phyloP scores from a whole-genome alignment of 805 yeast genomes.

The Cyberlindnera maclurae region DNA sequence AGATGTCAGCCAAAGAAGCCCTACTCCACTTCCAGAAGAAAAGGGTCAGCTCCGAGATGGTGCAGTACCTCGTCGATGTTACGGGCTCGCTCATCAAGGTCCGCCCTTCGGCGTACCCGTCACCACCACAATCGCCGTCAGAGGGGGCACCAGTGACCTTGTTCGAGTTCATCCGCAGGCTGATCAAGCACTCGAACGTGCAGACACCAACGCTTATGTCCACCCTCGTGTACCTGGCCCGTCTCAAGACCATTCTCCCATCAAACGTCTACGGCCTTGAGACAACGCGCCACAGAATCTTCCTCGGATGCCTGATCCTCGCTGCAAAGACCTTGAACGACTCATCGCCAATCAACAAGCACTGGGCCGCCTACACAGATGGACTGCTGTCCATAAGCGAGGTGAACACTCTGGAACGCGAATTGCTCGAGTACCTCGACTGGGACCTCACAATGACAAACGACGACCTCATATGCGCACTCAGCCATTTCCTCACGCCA shows the following conservation, averaged over 20 bases:
- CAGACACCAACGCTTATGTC: constrained; percentile 96
- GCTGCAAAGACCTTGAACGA: constrained; percentile 94
- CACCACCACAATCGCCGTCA: constrained; percentile 35
- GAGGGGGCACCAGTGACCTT: constrained; percentile 28
- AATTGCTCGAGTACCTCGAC: constrained; percentile 69
- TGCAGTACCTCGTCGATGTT: constrained; percentile 48
- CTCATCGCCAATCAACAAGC: constrained; percentile 90
- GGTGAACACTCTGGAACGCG: constrained; percentile 88
- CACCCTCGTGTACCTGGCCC: constrained; percentile 73
- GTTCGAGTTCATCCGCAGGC: constrained; percentile 57
- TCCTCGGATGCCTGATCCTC: constrained; percentile 78
- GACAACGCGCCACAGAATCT: constrained; percentile 89
- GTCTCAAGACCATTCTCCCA: constrained; percentile 72
- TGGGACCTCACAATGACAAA: constrained; percentile 77
- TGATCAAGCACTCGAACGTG: constrained; percentile 79
- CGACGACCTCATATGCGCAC: constrained; percentile 59
- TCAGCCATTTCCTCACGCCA: constrained; percentile 70
- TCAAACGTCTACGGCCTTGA: constrained; percentile 86
- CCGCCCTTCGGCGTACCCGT: constrained; percentile 24
- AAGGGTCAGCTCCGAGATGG: constrained; percentile 53
- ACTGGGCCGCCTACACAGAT: constrained; percentile 91
- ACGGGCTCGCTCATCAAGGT: constrained; percentile 51
- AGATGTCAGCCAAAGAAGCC: constrained; percentile 41
- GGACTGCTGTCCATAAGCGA: constrained; percentile 73
- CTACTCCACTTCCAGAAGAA: constrained; percentile 45